These are phyloP conservation scores for Pythium folliculosum DNA, from an alignment of 352 stramenopile species.

Conservation along the genomic window DNA sequence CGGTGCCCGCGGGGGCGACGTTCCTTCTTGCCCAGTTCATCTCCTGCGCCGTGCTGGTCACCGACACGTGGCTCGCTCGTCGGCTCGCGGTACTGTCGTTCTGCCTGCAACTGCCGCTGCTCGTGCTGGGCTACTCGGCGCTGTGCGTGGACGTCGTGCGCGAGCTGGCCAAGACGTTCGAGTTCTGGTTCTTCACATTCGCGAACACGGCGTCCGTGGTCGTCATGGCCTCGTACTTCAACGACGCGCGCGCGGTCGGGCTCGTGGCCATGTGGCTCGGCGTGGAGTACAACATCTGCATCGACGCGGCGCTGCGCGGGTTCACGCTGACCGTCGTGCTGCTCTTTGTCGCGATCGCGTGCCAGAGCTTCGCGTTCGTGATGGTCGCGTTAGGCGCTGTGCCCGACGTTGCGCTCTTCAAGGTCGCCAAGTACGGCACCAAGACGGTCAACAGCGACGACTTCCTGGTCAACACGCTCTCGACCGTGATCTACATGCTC, in stretches of 20 bases:
- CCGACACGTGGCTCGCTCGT: neutral
- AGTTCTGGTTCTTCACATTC: conserved; percentile 25
- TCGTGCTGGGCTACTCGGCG: conserved; percentile 1
- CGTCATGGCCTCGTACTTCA: conserved; percentile 14
- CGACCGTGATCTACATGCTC: conserved; percentile 15
- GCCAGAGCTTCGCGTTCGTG: neutral
- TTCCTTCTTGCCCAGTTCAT: neutral
- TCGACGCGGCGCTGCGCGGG: conserved; percentile 15
- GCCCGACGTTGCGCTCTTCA: conserved; percentile 11
- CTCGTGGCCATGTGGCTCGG: conserved; percentile 18
- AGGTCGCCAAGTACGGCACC: conserved; percentile 18
- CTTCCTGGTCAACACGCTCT: conserved; percentile 23
- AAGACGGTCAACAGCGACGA: conserved; percentile 10
- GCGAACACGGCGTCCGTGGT: conserved; percentile 17
- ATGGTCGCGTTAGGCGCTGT: conserved; percentile 9
- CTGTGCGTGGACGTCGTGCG: conserved; percentile 2
- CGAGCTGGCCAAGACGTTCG: conserved; percentile 7
- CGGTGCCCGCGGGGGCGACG: neutral
- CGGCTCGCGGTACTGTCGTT: neutral
- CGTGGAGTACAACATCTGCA: conserved; percentile 25
- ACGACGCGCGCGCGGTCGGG: conserved; percentile 11
- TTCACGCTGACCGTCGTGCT: conserved; percentile 9
- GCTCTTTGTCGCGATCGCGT: conserved; percentile 6
- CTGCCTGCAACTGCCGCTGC: neutral
- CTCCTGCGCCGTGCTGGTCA: neutral